phyloP scores from a whole-genome alignment of 768 basidiomycete species.

The Tulasnella calospora region DNA sequence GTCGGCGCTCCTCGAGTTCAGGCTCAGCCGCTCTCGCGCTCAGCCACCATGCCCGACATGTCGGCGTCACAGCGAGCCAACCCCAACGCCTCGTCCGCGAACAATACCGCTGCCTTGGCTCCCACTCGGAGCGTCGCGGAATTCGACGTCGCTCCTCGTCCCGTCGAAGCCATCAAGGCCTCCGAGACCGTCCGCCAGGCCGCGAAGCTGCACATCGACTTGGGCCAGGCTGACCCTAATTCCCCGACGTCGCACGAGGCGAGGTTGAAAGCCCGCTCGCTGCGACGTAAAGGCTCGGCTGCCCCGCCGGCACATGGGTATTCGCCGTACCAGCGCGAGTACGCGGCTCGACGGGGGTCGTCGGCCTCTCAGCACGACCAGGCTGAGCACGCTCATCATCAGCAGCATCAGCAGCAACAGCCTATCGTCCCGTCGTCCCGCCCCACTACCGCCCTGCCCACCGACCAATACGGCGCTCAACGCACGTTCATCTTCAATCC shows the following conservation, averaged over 20 bases:
- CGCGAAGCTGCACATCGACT: conserved; percentile 14
- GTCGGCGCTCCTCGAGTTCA: neutral
- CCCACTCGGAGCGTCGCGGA: conserved; percentile 4
- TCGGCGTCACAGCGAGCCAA: neutral
- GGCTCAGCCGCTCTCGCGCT: neutral
- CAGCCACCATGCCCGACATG: neutral
- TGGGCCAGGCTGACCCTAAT: neutral
- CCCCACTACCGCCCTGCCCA: neutral
- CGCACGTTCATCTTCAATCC: conserved; percentile 9
- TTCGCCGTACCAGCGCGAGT: neutral
- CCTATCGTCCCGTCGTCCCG: neutral
- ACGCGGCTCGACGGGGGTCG: neutral
- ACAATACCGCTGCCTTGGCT: neutral
- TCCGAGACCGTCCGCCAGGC: conserved; percentile 12
- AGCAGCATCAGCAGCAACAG: neutral
- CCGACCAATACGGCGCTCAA: neutral
- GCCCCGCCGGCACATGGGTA: neutral
- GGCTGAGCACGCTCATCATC: too few relatives aligned
- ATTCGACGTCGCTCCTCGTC: neutral
- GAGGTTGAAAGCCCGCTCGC: neutral
- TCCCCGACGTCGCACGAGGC: conserved; percentile 18
- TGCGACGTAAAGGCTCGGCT: neutral
- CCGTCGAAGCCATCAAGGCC: neutral
- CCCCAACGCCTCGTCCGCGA: neutral
- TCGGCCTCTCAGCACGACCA: neutral